Evolutionary conservation across 345 rosid species (phyloP).

Genomic region (Pugionium cornutum): DNA sequence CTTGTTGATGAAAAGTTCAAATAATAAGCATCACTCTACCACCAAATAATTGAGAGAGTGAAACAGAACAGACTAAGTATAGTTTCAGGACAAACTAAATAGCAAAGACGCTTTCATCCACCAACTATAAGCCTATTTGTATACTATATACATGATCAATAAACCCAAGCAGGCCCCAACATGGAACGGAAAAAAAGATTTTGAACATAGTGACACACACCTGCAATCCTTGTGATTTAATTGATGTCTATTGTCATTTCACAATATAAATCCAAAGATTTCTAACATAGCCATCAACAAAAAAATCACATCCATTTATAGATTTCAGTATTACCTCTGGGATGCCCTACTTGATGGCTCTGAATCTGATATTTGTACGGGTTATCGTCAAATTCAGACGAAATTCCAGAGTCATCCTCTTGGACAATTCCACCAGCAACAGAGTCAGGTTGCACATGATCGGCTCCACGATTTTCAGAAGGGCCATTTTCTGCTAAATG

Average conservation of each 20-base stretch:
- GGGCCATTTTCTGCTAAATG: slow-evolving; percentile 56
- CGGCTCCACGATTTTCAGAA: slow-evolving; percentile 44
- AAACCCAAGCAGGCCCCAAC: not conserved
- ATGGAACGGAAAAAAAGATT: not conserved
- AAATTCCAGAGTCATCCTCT: slow-evolving; percentile 56
- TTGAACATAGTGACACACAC: slow-evolving; percentile 6
- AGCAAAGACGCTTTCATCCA: slow-evolving; percentile 8
- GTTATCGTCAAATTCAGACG: slow-evolving; percentile 58
- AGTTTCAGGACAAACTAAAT: slow-evolving; percentile 10
- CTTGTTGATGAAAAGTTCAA: not conserved
- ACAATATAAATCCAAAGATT: not conserved
- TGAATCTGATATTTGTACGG: slow-evolving; percentile 61
- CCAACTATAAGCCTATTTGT: slow-evolving; percentile 1
- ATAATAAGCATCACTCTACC: slow-evolving; percentile 22
- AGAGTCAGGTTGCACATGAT: slow-evolving; percentile 54
- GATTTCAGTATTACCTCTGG: slow-evolving; percentile 48
- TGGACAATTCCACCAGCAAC: slow-evolving; percentile 56
- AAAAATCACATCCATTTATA: slow-evolving; percentile 9
- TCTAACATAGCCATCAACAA: slow-evolving; percentile 5
- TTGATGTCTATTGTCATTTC: not conserved
- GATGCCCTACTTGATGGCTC: slow-evolving; percentile 57
- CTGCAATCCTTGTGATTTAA: not conserved
- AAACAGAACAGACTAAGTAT: not conserved
- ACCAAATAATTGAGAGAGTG: slow-evolving; percentile 17
- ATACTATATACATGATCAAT: slow-evolving; percentile 5